Conservation (phyloP, 306 rosid genomes). For the Myrica gale region DNA sequence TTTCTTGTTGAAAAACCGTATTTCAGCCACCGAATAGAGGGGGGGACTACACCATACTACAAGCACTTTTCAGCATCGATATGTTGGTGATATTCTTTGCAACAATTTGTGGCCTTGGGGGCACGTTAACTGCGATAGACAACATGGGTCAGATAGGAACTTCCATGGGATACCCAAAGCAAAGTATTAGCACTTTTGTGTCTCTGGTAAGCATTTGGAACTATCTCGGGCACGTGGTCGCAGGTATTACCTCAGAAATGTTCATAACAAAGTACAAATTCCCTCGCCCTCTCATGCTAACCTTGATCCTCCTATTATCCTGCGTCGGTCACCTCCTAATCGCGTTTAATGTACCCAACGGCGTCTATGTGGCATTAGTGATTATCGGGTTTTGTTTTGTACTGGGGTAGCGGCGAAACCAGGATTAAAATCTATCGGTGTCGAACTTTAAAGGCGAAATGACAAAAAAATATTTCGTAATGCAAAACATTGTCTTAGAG, state of each 20-base stretch:
- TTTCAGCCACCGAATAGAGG: constrained; percentile 47
- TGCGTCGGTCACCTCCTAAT: constrained; percentile 53
- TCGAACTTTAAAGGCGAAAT: too few species aligned
- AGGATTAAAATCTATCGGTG: too few species aligned
- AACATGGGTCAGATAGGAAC: constrained; percentile 49
- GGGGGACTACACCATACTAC: constrained; percentile 53
- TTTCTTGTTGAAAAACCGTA: constrained; percentile 45
- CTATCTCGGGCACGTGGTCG: constrained; percentile 48
- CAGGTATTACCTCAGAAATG: constrained; percentile 46
- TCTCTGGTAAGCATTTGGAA: constrained; percentile 57
- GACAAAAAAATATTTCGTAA: too few species aligned
- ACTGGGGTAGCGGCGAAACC: too few species aligned
- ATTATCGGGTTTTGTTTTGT: constrained; percentile 36
- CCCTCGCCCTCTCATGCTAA: constrained; percentile 52
- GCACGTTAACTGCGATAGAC: constrained; percentile 52
- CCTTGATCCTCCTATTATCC: constrained; percentile 43
- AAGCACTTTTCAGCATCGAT: constrained; percentile 53
- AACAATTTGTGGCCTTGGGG: constrained; percentile 49
- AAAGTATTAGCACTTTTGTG: constrained; percentile 45
- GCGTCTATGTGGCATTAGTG: constrained; percentile 43
- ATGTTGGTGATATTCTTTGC: constrained; percentile 47
- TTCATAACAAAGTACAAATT: constrained; percentile 36
- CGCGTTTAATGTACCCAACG: constrained; percentile 39
- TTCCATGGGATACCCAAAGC: constrained; percentile 35
- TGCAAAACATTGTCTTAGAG: too few species aligned